Evolutionary conservation across 1,284 basidiomycete genomes (phyloP).

Genomic region (Moesziomyces globuligerus): DNA sequence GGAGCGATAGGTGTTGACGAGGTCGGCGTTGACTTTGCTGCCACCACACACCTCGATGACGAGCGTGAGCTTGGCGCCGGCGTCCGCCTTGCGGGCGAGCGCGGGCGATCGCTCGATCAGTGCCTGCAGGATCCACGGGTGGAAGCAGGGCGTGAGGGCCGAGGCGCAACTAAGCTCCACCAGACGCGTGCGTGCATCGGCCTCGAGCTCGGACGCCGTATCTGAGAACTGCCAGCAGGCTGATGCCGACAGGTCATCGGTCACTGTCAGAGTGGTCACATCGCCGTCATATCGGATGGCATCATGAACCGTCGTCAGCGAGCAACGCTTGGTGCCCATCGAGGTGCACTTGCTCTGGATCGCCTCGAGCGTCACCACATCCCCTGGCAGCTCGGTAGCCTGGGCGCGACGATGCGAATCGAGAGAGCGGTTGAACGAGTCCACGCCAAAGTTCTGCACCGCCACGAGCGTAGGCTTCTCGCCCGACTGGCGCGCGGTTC

Average conservation of each 20-base stretch:
- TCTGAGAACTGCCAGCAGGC: conserved; percentile 43
- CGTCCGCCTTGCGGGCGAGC: conserved; percentile 8
- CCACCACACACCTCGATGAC: conserved; percentile 64
- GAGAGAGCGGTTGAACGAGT: conserved; percentile 47
- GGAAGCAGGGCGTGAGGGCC: conserved; percentile 50
- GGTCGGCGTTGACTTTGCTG: conserved; percentile 21
- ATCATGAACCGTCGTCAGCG: conserved; percentile 27
- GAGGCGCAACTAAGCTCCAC: conserved; percentile 61
- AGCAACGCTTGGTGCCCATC: conserved; percentile 56
- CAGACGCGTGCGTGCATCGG: conserved; percentile 12
- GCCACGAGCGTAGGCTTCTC: conserved; percentile 28
- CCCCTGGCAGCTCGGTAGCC: not conserved
- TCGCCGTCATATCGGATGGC: conserved; percentile 38
- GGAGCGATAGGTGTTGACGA: conserved; percentile 26
- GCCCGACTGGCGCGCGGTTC: not conserved
- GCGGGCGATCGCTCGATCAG: conserved; percentile 6
- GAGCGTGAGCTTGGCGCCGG: conserved; percentile 27
- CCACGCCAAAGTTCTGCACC: conserved; percentile 53
- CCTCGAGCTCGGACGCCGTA: not conserved
- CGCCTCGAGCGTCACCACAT: conserved; percentile 19
- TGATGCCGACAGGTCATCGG: conserved; percentile 47
- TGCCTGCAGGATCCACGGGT: conserved; percentile 32
- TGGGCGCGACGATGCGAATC: not conserved
- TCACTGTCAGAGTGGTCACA: conserved; percentile 36
- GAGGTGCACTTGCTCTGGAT: conserved; percentile 62